Evolutionary conservation across 495 filamentous ascomycete species (phyloP).

Genomic region (Durotheca rogersii): DNA sequence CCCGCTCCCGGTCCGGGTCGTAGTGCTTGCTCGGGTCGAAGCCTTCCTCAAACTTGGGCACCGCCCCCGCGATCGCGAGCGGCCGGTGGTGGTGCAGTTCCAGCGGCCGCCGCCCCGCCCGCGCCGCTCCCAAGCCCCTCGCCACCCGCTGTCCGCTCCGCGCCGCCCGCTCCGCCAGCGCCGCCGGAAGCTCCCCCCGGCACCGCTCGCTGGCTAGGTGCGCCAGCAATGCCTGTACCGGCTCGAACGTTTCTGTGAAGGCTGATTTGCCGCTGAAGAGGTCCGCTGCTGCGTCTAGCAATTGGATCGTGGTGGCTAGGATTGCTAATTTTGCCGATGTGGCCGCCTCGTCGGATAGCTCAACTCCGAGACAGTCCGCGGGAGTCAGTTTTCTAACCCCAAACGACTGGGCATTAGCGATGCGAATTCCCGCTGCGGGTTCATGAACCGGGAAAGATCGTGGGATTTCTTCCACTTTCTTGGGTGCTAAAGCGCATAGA

Average conservation of each 20-base stretch:
- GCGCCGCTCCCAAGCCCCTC: slow-evolving; percentile 56
- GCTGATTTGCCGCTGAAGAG: slow-evolving; percentile 67
- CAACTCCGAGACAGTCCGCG: slow-evolving; percentile 53
- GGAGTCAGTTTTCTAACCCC: slow-evolving; percentile 45
- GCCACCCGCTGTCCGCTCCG: slow-evolving; percentile 49
- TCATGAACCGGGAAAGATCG: slow-evolving; percentile 65
- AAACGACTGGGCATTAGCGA: slow-evolving; percentile 39
- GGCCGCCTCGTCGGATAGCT: slow-evolving; percentile 37
- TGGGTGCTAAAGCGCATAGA: slow-evolving; percentile 65
- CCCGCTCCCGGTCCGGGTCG: slow-evolving; percentile 85
- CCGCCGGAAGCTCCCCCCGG: slow-evolving; percentile 48
- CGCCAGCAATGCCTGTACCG: slow-evolving; percentile 55
- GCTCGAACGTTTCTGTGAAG: slow-evolving; percentile 71
- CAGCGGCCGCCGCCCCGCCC: slow-evolving; percentile 68
- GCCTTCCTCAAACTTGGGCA: slow-evolving; percentile 95
- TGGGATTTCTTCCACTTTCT: slow-evolving; percentile 43
- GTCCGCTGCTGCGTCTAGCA: slow-evolving; percentile 61
- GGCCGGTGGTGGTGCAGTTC: slow-evolving; percentile 87
- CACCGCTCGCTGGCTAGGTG: slow-evolving; percentile 55
- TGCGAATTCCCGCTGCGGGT: slow-evolving; percentile 54
- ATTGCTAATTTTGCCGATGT: slow-evolving; percentile 58
- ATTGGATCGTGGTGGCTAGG: slow-evolving; percentile 54
- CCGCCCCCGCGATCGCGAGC: slow-evolving; percentile 79
- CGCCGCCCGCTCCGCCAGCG: slow-evolving; percentile 38
- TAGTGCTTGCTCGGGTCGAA: slow-evolving; percentile 96